Conservation (phyloP, 208 protist genomes). For the Jaenimonas drosophilae region DNA sequence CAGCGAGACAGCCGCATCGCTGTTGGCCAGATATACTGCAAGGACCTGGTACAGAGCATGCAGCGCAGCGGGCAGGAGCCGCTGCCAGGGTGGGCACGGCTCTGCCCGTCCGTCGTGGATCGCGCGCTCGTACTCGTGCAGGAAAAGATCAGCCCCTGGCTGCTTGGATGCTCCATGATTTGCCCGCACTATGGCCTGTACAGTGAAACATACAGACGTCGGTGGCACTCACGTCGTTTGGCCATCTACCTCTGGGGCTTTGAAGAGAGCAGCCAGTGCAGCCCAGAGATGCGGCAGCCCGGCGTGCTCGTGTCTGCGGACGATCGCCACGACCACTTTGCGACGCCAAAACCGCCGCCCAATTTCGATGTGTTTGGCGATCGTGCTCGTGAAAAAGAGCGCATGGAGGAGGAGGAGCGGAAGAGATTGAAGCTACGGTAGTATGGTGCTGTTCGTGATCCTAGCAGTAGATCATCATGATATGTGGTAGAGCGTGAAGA, state of each 20-base stretch:
- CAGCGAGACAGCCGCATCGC: slow-evolving; percentile 54
- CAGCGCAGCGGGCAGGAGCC: slow-evolving; percentile 8
- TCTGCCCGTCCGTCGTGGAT: slow-evolving; percentile 46
- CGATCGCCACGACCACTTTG: slow-evolving; percentile 60
- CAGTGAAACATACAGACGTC: slow-evolving; percentile 33
- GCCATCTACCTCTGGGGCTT: slow-evolving; percentile 80
- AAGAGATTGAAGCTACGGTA: slow-evolving; percentile 14
- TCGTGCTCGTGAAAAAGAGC: slow-evolving; percentile 31
- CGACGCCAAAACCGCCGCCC: slow-evolving; percentile 29
- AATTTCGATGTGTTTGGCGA: slow-evolving; percentile 80
- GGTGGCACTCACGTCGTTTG: slow-evolving; percentile 64
- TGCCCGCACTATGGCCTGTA: slow-evolving; percentile 57
- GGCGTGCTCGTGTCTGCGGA: slow-evolving; percentile 66
- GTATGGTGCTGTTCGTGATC: neutral
- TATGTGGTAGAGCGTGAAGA: neutral
- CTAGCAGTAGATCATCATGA: neutral
- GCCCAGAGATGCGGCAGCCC: slow-evolving; percentile 49
- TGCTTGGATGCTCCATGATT: slow-evolving; percentile 70
- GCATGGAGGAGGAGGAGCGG: slow-evolving; percentile 23
- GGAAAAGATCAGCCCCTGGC: slow-evolving; percentile 51
- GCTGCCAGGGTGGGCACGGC: slow-evolving; percentile 24
- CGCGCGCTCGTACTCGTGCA: slow-evolving; percentile 32
- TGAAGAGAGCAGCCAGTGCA: slow-evolving; percentile 28
- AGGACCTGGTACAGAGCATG: slow-evolving; percentile 21
- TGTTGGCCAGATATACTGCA: slow-evolving; percentile 63